Evolutionary conservation across 106 monocot genomes (phyloP).

Genomic region (Phalaenopsis aphrodite): DNA sequence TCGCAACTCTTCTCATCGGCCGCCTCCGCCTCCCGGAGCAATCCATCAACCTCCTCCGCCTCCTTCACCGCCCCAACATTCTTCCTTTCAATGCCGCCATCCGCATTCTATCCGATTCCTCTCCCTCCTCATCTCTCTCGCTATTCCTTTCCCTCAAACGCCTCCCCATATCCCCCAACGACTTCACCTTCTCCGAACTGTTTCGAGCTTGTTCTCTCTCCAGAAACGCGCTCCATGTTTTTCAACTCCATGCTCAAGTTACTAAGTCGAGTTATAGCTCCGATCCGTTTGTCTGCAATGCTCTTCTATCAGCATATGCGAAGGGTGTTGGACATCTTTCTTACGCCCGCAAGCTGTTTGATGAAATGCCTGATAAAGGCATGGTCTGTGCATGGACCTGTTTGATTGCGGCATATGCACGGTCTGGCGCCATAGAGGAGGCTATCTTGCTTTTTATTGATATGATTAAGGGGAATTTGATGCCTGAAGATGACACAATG

Average conservation of each 20-base stretch:
- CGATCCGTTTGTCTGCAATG: slow-evolving; percentile 15
- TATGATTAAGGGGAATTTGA: slow-evolving; percentile 23
- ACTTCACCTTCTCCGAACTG: slow-evolving; percentile 48
- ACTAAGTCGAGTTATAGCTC: slow-evolving; percentile 12
- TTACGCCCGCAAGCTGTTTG: slow-evolving; percentile 22
- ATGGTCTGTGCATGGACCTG: slow-evolving; percentile 17
- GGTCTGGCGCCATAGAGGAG: not conserved
- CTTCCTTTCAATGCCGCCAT: slow-evolving; percentile 51
- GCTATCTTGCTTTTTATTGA: slow-evolving; percentile 9
- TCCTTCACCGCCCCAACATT: slow-evolving; percentile 24
- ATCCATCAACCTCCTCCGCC: slow-evolving; percentile 21
- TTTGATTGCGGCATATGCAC: slow-evolving; percentile 15
- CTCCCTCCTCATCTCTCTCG: slow-evolving; percentile 19
- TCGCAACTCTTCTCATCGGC: slow-evolving; percentile 36
- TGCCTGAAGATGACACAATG: slow-evolving; percentile 10
- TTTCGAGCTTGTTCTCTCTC: slow-evolving; percentile 21
- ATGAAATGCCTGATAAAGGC: slow-evolving; percentile 17
- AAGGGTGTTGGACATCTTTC: slow-evolving; percentile 2
- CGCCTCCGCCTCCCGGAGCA: slow-evolving; percentile 13
- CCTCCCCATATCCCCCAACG: slow-evolving; percentile 23
- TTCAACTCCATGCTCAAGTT: slow-evolving; percentile 21
- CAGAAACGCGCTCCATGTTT: slow-evolving; percentile 3
- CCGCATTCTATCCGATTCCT: slow-evolving; percentile 28
- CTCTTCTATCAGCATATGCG: slow-evolving; percentile 22
- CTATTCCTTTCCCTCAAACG: slow-evolving; percentile 25